Evolutionary conservation across 1,139 yeast genomes (phyloP).

Genomic region (Yamadazyma sp.): DNA sequence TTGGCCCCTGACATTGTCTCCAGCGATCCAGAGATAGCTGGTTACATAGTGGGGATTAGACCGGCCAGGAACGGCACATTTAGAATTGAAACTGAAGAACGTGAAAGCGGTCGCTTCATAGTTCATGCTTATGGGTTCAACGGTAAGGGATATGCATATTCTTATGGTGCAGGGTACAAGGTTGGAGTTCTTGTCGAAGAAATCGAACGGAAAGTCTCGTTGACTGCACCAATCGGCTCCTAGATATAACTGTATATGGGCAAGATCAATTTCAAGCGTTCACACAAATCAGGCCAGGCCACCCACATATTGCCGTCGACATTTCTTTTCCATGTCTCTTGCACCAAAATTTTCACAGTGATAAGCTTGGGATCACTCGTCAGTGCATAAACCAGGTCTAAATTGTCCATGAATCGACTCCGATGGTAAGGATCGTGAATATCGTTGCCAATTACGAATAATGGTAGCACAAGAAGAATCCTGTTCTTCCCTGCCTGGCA

Average conservation of each 20-base stretch:
- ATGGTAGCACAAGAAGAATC: background rate
- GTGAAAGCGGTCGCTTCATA: background rate
- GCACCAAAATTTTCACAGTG: background rate
- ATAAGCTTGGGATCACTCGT: background rate
- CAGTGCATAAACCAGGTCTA: background rate
- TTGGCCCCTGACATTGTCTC: background rate
- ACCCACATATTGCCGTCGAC: conserved; percentile 1
- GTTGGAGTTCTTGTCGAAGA: background rate
- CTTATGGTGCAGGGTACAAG: conserved; percentile 1
- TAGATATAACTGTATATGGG: conserved; percentile 1
- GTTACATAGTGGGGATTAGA: background rate
- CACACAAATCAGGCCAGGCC: background rate
- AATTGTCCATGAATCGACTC: background rate
- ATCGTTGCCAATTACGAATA: background rate
- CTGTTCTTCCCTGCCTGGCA: background rate
- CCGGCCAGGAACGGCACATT: background rate
- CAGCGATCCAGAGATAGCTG: background rate
- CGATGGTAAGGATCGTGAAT: conserved; percentile 1
- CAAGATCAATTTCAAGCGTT: background rate
- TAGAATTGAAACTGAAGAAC: background rate
- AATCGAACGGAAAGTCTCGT: background rate
- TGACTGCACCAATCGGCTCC: background rate
- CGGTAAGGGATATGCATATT: background rate
- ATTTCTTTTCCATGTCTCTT: background rate
- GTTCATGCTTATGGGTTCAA: conserved; percentile 1